Percentiles rank a stretch among this genome's conserved stretches.
These are phyloP conservation scores for Eucommia ulmoides DNA, from an alignment of 257 asterid genomes.

Conservation along the genomic window DNA sequence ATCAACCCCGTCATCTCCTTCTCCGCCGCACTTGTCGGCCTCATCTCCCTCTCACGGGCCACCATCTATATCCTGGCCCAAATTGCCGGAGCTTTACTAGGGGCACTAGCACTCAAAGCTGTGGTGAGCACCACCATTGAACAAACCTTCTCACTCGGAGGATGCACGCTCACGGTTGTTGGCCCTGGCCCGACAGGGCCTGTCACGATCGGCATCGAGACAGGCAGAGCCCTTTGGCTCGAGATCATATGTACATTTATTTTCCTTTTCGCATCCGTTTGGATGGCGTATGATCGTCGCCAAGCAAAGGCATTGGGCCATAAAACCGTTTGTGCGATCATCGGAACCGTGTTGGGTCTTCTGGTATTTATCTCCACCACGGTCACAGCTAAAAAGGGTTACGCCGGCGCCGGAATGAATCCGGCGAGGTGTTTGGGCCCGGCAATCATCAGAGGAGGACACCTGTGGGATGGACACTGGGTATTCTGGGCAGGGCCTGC, in stretches of 20 bases:
- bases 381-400: constrained; percentile 40
- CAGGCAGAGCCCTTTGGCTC: constrained; percentile 54
- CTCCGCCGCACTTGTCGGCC: constrained; percentile 64
- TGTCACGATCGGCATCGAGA: constrained; percentile 24
- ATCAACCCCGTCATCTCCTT: constrained; percentile 69
- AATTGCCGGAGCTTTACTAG: constrained; percentile 44
- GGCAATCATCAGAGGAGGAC: constrained; percentile 65
- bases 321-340: constrained; percentile 23
- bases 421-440: constrained; percentile 80
- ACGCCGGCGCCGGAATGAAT: constrained; percentile 68
- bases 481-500: constrained; percentile 69
- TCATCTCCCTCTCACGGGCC: constrained; percentile 55
- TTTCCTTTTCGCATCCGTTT: constrained; percentile 51
- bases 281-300: constrained; percentile 75
- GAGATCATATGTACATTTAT: constrained; percentile 51
- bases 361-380: constrained; percentile 53
- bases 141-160: constrained; percentile 45
- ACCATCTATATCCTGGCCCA: constrained; percentile 43
- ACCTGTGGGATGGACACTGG: constrained; percentile 74
- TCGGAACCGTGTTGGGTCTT: constrained; percentile 49
- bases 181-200: constrained; percentile 46
- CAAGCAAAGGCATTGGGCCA: constrained; percentile 42
- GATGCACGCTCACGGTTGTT: constrained; percentile 47
- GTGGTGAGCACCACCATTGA: constrained; percentile 35
- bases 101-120: constrained; percentile 62